Evolutionary conservation across 2,329 filamentous ascomycete species (phyloP).

Genomic region (Lasiodiplodia citricola): DNA sequence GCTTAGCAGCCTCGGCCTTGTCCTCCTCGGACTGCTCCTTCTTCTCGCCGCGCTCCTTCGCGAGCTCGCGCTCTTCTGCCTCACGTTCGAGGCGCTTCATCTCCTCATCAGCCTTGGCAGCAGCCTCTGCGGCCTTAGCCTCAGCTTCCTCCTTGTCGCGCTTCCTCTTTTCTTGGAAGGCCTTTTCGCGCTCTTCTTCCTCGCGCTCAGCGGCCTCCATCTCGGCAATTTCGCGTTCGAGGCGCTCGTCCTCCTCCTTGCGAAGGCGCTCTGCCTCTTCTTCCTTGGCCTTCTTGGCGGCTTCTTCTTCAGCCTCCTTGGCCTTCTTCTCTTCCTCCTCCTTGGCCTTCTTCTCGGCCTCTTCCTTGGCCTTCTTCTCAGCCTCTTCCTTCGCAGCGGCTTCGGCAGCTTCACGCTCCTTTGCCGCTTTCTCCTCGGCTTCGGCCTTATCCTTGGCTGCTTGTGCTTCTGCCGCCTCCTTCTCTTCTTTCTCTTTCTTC

Average conservation of each 20-base stretch:
- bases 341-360: conserved; percentile 27
- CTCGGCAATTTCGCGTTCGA: conserved; percentile 69
- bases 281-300: conserved; percentile 37
- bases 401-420: conserved; percentile 54
- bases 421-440: conserved; percentile 46
- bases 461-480: conserved; percentile 54
- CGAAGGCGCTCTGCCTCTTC: conserved; percentile 41
- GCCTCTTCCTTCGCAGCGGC: conserved; percentile 50
- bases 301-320: conserved; percentile 35
- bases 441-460: conserved; percentile 55
- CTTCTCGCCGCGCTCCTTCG: conserved; percentile 42
- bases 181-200: conserved; percentile 71
- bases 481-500: conserved; percentile 53
- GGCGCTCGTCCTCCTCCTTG: conserved; percentile 50
- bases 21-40: conserved; percentile 45
- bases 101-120: conserved; percentile 57
- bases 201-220: conserved; percentile 52
- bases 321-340: conserved; percentile 50
- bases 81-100: conserved; percentile 56
- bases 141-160: conserved; percentile 64
- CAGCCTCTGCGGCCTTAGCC: conserved; percentile 41
- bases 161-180: conserved; percentile 73
- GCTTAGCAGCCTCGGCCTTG: conserved; percentile 47
- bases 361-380: conserved; percentile 43
- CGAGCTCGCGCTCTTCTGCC: conserved; percentile 54